Conservation (phyloP, 2,329 filamentous ascomycete species). For the Phaeoacremonium minimum region DNA sequence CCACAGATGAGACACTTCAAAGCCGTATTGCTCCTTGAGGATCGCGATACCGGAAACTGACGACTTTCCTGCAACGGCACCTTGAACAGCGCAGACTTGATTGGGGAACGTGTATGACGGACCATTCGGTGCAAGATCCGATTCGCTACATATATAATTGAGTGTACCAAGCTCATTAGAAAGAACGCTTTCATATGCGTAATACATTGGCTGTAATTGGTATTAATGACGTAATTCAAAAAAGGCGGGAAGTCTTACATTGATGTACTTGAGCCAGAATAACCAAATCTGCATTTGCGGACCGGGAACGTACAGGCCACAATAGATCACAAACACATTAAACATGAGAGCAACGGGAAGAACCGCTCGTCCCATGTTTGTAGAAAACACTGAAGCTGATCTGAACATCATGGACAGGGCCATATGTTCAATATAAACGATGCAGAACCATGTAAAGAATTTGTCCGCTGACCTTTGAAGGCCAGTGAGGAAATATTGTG, state of each 20-base stretch:
- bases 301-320: constrained; percentile 36
- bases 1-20: constrained; percentile 9
- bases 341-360: constrained; percentile 33
- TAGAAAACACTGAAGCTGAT: constrained; percentile 54
- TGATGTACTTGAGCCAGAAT: constrained; percentile 59
- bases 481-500: constrained; percentile 34
- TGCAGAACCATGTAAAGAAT: constrained; percentile 63
- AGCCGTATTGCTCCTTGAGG: constrained; percentile 7
- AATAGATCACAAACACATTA: constrained; percentile 41
- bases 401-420: constrained; percentile 66
- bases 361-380: constrained; percentile 40
- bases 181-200: constrained; percentile 14
- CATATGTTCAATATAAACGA: constrained; percentile 50
- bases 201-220: constrained; percentile 11
- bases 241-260: constrained; percentile 19
- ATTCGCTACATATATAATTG: constrained; percentile 8
- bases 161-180: constrained; percentile 11
- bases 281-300: constrained; percentile 57
- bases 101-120: constrained; percentile 6
- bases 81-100: constrained; percentile 14
- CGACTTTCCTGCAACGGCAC: constrained; percentile 7
- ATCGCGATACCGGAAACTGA: constrained; percentile 10
- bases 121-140: constrained; percentile 9
- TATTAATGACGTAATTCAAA: background rate
- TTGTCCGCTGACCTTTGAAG: constrained; percentile 43